Base-by-base conservation (phyloP, 768 basidiomycete genomes). In the Tylopilus sp. region DNA sequence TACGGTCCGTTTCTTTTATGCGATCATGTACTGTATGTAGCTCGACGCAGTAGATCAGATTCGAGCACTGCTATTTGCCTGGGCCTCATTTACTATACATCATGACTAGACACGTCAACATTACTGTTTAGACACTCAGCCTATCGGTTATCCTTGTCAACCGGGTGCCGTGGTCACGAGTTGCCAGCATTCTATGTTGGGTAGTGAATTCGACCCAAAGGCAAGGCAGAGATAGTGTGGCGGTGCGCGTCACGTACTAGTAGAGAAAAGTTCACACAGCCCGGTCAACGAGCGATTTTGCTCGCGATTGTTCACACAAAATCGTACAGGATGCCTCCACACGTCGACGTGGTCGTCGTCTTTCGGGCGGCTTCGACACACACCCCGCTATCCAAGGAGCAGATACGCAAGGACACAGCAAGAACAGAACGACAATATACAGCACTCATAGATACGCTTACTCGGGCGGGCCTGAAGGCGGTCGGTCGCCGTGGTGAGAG, bases 401-500 rank as follows among this genome's bases (percentile, higher is more conserved):
- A 85, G 53, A 78, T 78, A 11, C 76, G 80, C 28, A 78, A 85
- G 58, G 82, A 86, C 44, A 79, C 82, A 2, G 71, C 76, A 7
- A 84, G 83, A 58, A 83, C 88, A 3, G 80, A 85, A 61, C 75
- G 77, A 30, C 88, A 92, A 57, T 93, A 92, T 65, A 71, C 73
- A 14, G 74, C 76, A 8, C 77, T 95, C 36, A 72, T 89, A 19
- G 72, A 80, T 19, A 77, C 78, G 0, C 78, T 95, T 19, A 79
- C 73, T 16, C 72, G 76, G 16, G 83, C 82, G 3, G 86, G 86
- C 3, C 71, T 94, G 43, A 78, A 79, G 45, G 87, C 84, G 0
- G 86, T 88, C 1, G 89, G 88, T 11, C 76, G 89, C 54, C 76
- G 85, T 22, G 92, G 92, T n/a, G 86, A 87, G 62, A 78, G 78